phyloP scores from a whole-genome alignment of 768 basidiomycete species.

The Termitomyces sp. region DNA sequence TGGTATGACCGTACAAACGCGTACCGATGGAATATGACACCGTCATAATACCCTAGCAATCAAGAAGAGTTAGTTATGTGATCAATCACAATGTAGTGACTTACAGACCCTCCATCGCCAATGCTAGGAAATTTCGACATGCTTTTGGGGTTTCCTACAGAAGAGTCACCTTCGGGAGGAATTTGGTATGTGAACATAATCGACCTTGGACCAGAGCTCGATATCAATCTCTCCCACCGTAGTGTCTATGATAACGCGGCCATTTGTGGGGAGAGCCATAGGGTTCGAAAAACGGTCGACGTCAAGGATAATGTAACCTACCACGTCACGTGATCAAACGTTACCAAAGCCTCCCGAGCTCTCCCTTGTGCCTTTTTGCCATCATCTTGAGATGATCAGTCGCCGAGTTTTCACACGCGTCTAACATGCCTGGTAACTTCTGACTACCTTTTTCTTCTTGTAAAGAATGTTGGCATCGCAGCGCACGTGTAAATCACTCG shows the following conservation, averaged over 20 bases:
- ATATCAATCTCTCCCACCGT: conserved; percentile 87
- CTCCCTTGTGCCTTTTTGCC: background rate
- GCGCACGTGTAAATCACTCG: background rate
- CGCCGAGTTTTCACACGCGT: background rate
- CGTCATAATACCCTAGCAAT: conserved; percentile 86
- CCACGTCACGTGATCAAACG: too few species aligned
- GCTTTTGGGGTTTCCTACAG: conserved; percentile 88
- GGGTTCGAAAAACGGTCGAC: background rate
- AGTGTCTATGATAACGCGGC: conserved; percentile 84
- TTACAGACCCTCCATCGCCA: conserved; percentile 84
- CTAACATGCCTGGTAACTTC: background rate
- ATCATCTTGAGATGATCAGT: background rate
- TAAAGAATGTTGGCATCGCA: background rate
- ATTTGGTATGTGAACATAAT: conserved; percentile 7
- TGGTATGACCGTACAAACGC: conserved; percentile 3
- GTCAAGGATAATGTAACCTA: too few species aligned
- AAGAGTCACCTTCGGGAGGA: background rate
- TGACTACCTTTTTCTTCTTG: background rate
- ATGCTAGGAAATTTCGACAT: conserved; percentile 85
- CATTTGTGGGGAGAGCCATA: conserved; percentile 85
- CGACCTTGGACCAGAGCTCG: conserved; percentile 89
- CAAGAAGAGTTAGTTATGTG: background rate
- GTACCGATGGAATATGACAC: conserved; percentile 90
- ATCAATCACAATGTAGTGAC: conserved; percentile 11
- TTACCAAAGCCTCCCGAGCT: too few species aligned